These are phyloP conservation scores for Penicillium sp. DNA, from an alignment of 2,329 filamentous ascomycete species.

Conservation along the genomic window DNA sequence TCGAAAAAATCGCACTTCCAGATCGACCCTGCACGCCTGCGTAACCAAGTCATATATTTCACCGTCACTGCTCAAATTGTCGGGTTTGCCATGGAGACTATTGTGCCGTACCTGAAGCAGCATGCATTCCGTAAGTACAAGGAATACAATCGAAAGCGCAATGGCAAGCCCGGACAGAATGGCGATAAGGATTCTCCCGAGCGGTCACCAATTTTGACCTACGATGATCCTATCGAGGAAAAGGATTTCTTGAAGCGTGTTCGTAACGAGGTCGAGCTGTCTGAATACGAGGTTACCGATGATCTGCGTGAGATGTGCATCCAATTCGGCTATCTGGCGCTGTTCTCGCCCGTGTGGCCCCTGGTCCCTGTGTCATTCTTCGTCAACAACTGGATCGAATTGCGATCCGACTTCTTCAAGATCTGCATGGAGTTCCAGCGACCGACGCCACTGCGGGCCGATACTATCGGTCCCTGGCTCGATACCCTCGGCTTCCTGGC, in stretches of 20 bases:
- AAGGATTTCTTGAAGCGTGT: constrained; percentile 78
- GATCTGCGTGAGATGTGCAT: constrained; percentile 95
- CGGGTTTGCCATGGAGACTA: constrained; percentile 78
- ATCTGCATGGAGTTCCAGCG: constrained; percentile 88
- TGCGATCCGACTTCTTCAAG: constrained; percentile 91
- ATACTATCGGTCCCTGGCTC: constrained; percentile 95
- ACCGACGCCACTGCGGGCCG: constrained; percentile 82
- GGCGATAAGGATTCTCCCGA: constrained; percentile 26
- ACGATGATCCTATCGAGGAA: constrained; percentile 73
- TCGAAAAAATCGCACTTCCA: constrained; percentile 62
- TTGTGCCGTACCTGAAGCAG: constrained; percentile 83
- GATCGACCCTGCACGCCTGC: constrained; percentile 79
- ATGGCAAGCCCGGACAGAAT: constrained; percentile 21
- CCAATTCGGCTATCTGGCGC: constrained; percentile 82
- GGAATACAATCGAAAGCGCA: constrained; percentile 31
- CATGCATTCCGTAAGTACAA: constrained; percentile 71
- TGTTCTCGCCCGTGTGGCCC: constrained; percentile 95
- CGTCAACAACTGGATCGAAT: constrained; percentile 94
- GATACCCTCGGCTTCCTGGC: constrained; percentile 83
- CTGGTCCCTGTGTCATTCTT: constrained; percentile 85
- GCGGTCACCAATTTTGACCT: constrained; percentile 41
- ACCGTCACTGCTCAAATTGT: constrained; percentile 94
- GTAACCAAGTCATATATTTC: constrained; percentile 93
- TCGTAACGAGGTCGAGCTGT: constrained; percentile 77
- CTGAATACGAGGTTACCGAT: constrained; percentile 83